Percentiles rank a stretch among this genome's conserved stretches.
Conservation (phyloP, 2,329 filamentous ascomycete genomes). For the Diaporthe aspalathi region DNA sequence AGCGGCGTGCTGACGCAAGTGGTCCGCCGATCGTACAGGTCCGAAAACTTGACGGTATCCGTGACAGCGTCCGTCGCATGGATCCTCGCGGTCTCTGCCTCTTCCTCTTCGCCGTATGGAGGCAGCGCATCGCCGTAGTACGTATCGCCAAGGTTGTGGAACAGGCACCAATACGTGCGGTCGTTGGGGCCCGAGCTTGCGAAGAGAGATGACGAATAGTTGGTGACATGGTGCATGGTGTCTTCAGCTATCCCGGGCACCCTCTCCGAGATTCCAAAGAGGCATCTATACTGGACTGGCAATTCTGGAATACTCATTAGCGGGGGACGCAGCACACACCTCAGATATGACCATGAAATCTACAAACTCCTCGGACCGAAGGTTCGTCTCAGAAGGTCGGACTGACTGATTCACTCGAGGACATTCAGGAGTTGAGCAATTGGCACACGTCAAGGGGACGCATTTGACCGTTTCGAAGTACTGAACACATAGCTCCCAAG, state of each 20-base stretch:
- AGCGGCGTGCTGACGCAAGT: slow-evolving; percentile 48
- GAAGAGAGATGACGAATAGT: slow-evolving; percentile 32
- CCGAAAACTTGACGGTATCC: slow-evolving; percentile 37
- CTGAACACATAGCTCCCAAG: not conserved
- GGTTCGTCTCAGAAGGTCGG: not conserved
- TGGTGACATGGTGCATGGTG: slow-evolving; percentile 23
- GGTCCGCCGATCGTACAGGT: slow-evolving; percentile 34
- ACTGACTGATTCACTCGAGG: not conserved
- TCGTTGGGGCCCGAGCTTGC: slow-evolving; percentile 36
- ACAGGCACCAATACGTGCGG: slow-evolving; percentile 42
- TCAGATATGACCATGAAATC: not conserved
- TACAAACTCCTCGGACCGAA: not conserved
- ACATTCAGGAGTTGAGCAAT: not conserved
- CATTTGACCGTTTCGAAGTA: not conserved
- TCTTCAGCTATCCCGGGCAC: slow-evolving; percentile 23
- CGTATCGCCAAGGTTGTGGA: slow-evolving; percentile 30
- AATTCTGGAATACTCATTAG: not conserved
- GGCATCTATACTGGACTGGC: slow-evolving; percentile 35
- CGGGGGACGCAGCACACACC: not conserved
- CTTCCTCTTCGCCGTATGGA: slow-evolving; percentile 38
- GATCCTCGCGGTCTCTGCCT: slow-evolving; percentile 10
- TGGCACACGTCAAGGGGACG: not conserved
- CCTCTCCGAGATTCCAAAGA: slow-evolving; percentile 42
- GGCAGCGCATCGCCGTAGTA: slow-evolving; percentile 39
- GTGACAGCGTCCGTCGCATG: slow-evolving; percentile 35